Percentiles rank a stretch among this genome's conserved stretches.
Conservation (phyloP, 768 basidiomycete species). For the Basidioascus undulatus region DNA sequence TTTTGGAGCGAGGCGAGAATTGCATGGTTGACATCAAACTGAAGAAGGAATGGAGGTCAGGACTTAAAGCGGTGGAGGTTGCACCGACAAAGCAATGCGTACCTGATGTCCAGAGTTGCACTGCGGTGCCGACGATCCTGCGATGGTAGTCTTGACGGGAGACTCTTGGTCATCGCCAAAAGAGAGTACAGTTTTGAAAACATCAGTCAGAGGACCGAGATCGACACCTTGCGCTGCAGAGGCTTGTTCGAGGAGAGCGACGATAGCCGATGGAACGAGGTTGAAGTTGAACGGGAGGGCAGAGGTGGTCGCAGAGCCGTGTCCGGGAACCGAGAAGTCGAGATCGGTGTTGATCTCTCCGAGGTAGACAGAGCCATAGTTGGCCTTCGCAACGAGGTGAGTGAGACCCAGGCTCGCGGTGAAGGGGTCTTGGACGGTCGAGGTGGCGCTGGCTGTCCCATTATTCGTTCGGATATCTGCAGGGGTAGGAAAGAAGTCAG, state of each 20-base stretch:
- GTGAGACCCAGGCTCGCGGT: constrained; percentile 44
- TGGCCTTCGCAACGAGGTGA: constrained; percentile 29
- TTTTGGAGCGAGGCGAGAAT: constrained; percentile 38
- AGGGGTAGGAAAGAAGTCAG: too few species aligned
- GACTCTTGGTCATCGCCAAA: constrained; percentile 31
- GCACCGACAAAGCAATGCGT: too few species aligned
- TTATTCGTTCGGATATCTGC: too few species aligned
- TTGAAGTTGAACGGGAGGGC: constrained; percentile 40
- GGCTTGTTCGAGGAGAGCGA: constrained; percentile 28
- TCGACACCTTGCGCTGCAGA: constrained; percentile 32
- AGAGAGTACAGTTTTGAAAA: constrained; percentile 31
- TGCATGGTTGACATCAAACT: constrained; percentile 35
- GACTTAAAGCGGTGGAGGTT: constrained; percentile 2
- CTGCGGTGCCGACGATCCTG: constrained; percentile 36
- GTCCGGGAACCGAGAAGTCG: constrained; percentile 20
- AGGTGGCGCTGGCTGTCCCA: constrained; percentile 31
- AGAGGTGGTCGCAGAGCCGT: constrained; percentile 34
- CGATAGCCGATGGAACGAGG: constrained; percentile 35
- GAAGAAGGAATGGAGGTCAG: constrained; percentile 11
- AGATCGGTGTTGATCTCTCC: constrained; percentile 20
- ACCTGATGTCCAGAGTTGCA: too few species aligned
- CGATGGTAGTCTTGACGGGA: constrained; percentile 23
- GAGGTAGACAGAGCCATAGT: constrained; percentile 30
- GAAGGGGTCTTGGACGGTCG: constrained; percentile 41
- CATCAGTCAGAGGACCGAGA: constrained; percentile 31